These are phyloP conservation scores for Ceratonia siliqua DNA, from an alignment of 306 rosid genomes.

Conservation along the genomic window DNA sequence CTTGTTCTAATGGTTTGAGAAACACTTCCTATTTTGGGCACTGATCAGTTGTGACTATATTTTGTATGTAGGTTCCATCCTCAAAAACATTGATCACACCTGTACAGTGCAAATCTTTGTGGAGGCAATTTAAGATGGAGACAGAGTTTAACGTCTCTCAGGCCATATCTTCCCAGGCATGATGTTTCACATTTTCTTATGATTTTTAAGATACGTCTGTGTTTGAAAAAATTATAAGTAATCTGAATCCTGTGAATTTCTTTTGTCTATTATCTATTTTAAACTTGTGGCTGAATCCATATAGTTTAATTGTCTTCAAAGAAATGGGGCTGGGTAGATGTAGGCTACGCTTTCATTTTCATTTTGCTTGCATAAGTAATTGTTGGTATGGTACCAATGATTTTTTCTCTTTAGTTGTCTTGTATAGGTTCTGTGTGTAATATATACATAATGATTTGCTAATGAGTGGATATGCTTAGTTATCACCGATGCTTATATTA, in stretches of 20 bases:
- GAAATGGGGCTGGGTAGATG: slow-evolving; percentile 2
- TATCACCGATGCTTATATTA: slow-evolving; percentile 10
- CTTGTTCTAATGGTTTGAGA: slow-evolving; percentile 22
- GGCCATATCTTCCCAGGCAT: slow-evolving; percentile 91
- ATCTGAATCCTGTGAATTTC: neutral
- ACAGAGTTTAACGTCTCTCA: slow-evolving; percentile 85
- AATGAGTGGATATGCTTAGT: neutral
- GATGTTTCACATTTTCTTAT: slow-evolving; percentile 28
- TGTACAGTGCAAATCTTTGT: slow-evolving; percentile 87
- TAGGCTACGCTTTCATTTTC: neutral
- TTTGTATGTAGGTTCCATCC: slow-evolving; percentile 60
- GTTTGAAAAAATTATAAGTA: neutral
- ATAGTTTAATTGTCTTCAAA: neutral
- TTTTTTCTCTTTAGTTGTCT: neutral
- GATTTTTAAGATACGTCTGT: neutral
- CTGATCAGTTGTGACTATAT: slow-evolving; percentile 16
- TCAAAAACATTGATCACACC: slow-evolving; percentile 80
- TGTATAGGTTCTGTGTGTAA: slow-evolving; percentile 4
- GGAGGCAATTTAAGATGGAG: slow-evolving; percentile 89
- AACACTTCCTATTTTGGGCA: slow-evolving; percentile 17
- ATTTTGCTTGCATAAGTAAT: neutral
- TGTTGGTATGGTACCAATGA: neutral
- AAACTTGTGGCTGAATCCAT: slow-evolving; percentile 13
- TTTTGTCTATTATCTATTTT: slow-evolving; percentile 1
- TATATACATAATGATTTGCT: neutral